A percentile compares a stretch with the other conserved stretches of the same genome.
These are phyloP conservation scores for Phlyctochytrium bullatum DNA, from an alignment of 192 early-diverging fungal species.

Conservation along the genomic window DNA sequence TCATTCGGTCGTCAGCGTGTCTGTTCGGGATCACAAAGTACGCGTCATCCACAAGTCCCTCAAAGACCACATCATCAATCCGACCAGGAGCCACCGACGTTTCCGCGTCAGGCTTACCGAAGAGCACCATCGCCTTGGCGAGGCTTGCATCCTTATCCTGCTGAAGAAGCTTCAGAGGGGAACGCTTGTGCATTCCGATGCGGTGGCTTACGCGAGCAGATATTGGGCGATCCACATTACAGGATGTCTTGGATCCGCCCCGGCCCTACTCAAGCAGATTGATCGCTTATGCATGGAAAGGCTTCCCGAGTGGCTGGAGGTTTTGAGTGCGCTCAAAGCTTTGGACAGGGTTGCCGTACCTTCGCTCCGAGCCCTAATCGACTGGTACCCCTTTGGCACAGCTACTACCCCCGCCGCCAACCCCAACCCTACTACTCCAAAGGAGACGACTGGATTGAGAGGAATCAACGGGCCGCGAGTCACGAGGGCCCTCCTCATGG, in stretches of 20 bases:
- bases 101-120: background rate
- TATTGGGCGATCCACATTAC: background rate
- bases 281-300: background rate
- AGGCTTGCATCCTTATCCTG: background rate
- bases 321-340: background rate
- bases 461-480: too few species aligned
- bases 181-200: background rate
- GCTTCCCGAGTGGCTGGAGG: background rate
- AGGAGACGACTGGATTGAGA: background rate
- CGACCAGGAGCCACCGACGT: background rate
- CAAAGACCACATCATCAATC: constrained; percentile 12
- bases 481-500: background rate
- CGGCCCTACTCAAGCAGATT: background rate
- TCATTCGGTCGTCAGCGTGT: background rate
- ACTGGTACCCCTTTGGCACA: background rate
- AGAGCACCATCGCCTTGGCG: background rate
- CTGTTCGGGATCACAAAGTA: background rate
- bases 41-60: constrained; percentile 16
- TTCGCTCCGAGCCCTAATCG: background rate
- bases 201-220: background rate
- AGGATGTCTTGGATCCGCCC: background rate
- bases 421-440: background rate
- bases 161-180: background rate
- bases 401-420: background rate
- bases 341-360: background rate